Evolutionary conservation across 2,329 filamentous ascomycete species (phyloP).

Genomic region (Fusarium goolgardi): DNA sequence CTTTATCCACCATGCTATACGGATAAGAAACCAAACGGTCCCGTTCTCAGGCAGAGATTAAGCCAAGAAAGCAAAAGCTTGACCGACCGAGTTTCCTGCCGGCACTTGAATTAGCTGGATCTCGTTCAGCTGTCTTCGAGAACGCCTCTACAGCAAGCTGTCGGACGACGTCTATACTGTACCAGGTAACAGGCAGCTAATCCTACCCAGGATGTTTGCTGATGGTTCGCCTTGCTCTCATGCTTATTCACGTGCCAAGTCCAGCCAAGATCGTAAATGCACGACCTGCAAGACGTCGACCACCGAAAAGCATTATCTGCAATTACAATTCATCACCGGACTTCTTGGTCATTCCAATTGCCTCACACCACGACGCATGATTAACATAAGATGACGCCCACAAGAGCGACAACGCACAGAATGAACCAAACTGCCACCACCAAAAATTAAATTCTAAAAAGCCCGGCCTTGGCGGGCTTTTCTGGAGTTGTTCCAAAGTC

Average conservation of each 20-base stretch:
- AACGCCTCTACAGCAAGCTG: conserved; percentile 8
- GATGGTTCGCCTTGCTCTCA: conserved; percentile 7
- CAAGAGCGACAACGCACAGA: conserved; percentile 12
- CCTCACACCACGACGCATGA: conserved; percentile 33
- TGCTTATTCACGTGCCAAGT: conserved; percentile 19
- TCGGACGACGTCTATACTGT: conserved; percentile 12
- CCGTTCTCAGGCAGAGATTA: conserved; percentile 27
- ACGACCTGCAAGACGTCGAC: conserved; percentile 14
- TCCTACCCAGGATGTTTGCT: conserved; percentile 16
- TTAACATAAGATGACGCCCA: conserved; percentile 30
- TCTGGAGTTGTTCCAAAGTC: conserved; percentile 14
- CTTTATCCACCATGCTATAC: conserved; percentile 22
- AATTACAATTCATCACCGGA: conserved; percentile 10
- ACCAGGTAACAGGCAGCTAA: conserved; percentile 1
- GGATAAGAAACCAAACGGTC: conserved; percentile 15
- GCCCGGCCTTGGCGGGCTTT: conserved; percentile 23
- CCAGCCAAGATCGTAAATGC: conserved; percentile 26
- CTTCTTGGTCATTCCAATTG: conserved; percentile 30
- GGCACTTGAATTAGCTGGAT: conserved; percentile 15
- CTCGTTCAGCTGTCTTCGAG: conserved; percentile 26
- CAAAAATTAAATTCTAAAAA: conserved; percentile 10
- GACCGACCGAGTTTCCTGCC: conserved; percentile 16
- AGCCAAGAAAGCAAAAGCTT: conserved; percentile 17
- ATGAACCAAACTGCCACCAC: conserved; percentile 6
- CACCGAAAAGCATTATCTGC: neutral